Base-by-base conservation (phyloP, 257 asterid genomes). In the Euphrasia confusa region DNA sequence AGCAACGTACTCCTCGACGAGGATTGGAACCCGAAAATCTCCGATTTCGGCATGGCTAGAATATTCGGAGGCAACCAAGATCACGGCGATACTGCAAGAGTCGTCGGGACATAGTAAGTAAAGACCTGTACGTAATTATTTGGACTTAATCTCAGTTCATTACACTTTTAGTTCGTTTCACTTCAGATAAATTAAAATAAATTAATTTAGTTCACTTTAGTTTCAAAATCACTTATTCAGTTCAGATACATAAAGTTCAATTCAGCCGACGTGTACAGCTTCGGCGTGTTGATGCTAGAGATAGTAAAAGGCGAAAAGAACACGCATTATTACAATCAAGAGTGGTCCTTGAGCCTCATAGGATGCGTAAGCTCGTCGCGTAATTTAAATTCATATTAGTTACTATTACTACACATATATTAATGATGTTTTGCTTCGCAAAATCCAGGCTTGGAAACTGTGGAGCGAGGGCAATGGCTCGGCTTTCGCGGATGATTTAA, bases 21-120 rank as follows among this genome's bases (percentile, higher is more conserved):
- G 55, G 77, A 77, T 26, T 67, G 81, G 84, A 81, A 79, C 68
- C 90, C 90, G 0, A 86, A 81, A 68, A 86, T 86, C 44, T 86
- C 90, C 0, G 90, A 86, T 68, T 86, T 86, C 30, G 95, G 90
- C 10, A 75, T 79, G 84, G 95, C 90, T 1, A 77, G 82, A 58
- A 77, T 81, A 33, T 83, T 86, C 44, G 81, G 80, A 12, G 80
- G 82, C 60, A 67, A 83, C 15, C 70, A 83, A 66, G 81, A 79
- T 54, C 85, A 79, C 45, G 83, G 74, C 35, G 74, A 71, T 53
- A 85, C 94, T 24, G 68, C 71, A 42, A 79, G 83, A 67, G 84
- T 85, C 1, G 90, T 83, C 3, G 95, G 95, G 66, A 85, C 95
- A 24, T 81, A 83, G 95, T 81, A 83, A 74, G 94, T 63, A 24